Conservation (phyloP, 1,284 basidiomycete genomes). For the Trichosporon sp. region DNA sequence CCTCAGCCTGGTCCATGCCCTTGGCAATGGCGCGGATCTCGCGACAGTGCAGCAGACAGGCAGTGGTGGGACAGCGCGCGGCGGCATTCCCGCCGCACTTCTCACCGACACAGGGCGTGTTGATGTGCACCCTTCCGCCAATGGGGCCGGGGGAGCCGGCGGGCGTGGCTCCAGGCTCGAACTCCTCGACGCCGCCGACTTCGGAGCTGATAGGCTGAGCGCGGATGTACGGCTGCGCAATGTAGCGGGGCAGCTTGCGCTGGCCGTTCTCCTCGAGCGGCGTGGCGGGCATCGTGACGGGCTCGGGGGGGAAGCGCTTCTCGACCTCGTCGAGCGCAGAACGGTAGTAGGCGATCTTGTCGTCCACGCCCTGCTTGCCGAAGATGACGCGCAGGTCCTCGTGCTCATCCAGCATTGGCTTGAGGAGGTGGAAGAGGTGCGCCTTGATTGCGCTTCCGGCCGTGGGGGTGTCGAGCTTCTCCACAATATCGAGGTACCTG, state of each 20-base stretch:
- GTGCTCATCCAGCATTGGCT: conserved; percentile 71
- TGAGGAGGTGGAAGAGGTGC: conserved; percentile 89
- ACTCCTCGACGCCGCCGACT: conserved; percentile 23
- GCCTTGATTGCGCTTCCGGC: conserved; percentile 78
- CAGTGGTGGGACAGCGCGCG: conserved; percentile 45
- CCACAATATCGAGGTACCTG: conserved; percentile 85
- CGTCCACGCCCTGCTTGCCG: conserved; percentile 43
- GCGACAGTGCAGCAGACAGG: conserved; percentile 56
- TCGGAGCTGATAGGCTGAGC: conserved; percentile 54
- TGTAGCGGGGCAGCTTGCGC: conserved; percentile 74
- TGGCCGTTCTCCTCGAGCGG: conserved; percentile 49
- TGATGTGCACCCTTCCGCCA: conserved; percentile 26
- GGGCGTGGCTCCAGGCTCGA: conserved; percentile 19
- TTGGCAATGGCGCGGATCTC: conserved; percentile 44
- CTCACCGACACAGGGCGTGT: conserved; percentile 21
- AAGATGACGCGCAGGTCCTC: conserved; percentile 69
- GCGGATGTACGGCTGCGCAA: conserved; percentile 82
- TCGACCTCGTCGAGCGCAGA: conserved; percentile 70
- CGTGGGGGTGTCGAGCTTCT: conserved; percentile 71
- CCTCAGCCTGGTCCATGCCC: conserved; percentile 44
- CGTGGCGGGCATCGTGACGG: conserved; percentile 43
- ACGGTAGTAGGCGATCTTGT: conserved; percentile 55
- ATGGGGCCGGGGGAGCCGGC: conserved; percentile 23
- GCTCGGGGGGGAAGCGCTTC: conserved; percentile 60
- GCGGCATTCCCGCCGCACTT: conserved; percentile 38